A percentile compares a stretch with the other conserved stretches of the same genome.
These are phyloP conservation scores for Neurospora intermedia DNA, from an alignment of 495 filamentous ascomycete species.

Conservation along the genomic window DNA sequence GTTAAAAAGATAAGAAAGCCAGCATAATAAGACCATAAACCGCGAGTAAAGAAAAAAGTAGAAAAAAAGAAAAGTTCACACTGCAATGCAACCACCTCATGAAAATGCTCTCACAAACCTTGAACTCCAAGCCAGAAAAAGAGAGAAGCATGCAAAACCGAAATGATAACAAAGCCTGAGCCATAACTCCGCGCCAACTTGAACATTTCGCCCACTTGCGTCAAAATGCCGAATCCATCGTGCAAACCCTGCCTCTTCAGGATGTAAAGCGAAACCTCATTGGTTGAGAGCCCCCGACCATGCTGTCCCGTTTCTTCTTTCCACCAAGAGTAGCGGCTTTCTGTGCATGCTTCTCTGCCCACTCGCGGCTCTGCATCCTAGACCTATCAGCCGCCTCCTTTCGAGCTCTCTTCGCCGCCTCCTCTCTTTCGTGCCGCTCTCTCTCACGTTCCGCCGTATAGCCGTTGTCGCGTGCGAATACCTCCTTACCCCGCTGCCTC, in stretches of 20 bases:
- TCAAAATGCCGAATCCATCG: background rate
- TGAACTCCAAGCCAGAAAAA: background rate
- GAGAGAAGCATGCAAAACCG: background rate
- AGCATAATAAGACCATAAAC: background rate
- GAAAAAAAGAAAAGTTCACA: background rate
- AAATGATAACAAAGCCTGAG: background rate
- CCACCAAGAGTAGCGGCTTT: background rate
- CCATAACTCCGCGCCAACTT: background rate
- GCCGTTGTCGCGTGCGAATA: conserved; percentile 47
- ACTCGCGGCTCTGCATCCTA: conserved; percentile 50
- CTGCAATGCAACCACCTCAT: background rate
- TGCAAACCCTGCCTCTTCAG: background rate
- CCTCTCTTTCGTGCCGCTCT: conserved; percentile 45
- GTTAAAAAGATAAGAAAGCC: background rate
- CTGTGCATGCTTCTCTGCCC: conserved; percentile 51
- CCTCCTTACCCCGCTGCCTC: conserved; percentile 46
- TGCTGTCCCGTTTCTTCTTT: background rate
- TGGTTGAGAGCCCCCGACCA: background rate
- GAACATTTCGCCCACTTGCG: background rate
- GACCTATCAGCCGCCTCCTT: conserved; percentile 57
- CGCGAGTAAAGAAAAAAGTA: background rate
- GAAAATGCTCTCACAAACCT: background rate
- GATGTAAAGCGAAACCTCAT: background rate
- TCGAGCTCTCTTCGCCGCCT: conserved; percentile 45
- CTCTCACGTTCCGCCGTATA: conserved; percentile 38